Percentiles rank a stretch among this genome's conserved stretches.
Evolutionary conservation across 176 grass and related monocot genomes (phyloP).

Genomic region (Olyra latifolia): DNA sequence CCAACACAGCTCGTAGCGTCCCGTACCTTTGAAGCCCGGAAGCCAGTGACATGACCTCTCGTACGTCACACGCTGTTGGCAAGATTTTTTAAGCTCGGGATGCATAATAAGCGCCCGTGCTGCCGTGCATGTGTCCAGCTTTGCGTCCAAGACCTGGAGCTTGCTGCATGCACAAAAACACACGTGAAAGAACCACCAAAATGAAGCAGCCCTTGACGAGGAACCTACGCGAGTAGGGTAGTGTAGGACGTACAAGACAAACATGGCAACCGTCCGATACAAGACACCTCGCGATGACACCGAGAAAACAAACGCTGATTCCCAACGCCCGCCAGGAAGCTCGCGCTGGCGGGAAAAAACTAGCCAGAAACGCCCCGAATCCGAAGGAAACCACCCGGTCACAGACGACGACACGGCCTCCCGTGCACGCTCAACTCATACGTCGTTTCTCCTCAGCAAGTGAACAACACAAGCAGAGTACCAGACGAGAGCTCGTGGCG

Average conservation of each 20-base stretch:
- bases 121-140: background rate
- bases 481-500: background rate
- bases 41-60: no score
- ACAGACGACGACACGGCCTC: slow-evolving; percentile 15
- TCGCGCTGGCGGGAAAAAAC: no score
- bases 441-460: no score
- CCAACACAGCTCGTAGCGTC: background rate
- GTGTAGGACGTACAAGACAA: background rate
- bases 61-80: no score
- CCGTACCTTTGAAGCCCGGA: background rate
- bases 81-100: no score
- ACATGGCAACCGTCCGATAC: background rate
- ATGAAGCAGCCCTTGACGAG: background rate
- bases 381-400: background rate
- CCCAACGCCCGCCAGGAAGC: background rate
- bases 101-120: background rate
- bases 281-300: background rate
- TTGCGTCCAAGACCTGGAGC: background rate
- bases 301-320: background rate
- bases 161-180: background rate
- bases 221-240: background rate
- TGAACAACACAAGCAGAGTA: no score
- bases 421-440: background rate
- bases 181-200: background rate
- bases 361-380: background rate